These are phyloP conservation scores for Phyllostachys edulis DNA, from an alignment of 176 grass and related monocot species.

Conservation along the genomic window DNA sequence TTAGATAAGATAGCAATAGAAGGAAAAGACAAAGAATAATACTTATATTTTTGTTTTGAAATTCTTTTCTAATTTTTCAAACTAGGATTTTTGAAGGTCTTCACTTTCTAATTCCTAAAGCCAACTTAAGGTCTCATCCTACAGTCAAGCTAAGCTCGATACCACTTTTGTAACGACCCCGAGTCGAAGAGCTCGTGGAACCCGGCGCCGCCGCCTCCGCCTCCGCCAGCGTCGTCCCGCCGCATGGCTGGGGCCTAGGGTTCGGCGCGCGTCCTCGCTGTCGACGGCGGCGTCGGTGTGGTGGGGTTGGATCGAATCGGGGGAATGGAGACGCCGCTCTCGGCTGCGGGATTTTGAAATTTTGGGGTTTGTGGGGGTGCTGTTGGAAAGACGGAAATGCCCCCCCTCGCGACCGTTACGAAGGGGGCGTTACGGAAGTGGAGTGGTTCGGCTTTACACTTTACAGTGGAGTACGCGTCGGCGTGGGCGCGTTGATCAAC, in stretches of 20 bases:
- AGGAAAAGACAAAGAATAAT: too few species aligned
- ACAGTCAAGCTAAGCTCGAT: too few species aligned
- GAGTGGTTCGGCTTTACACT: background rate
- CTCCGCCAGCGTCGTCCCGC: conserved; percentile 49
- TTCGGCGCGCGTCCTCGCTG: background rate
- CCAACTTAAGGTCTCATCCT: too few species aligned
- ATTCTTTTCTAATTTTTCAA: too few species aligned
- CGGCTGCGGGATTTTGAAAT: conserved; percentile 58
- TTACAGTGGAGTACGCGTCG: conserved; percentile 21
- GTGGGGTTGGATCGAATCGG: conserved; percentile 40
- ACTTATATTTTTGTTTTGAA: too few species aligned
- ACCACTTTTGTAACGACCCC: too few species aligned
- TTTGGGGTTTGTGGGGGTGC: conserved; percentile 3
- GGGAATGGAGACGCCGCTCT: conserved; percentile 29
- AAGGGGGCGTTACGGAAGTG: conserved; percentile 3
- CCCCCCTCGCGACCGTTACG: conserved; percentile 73
- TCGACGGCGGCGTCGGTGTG: background rate
- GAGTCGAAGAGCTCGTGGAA: conserved; percentile 91
- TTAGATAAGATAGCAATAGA: too few species aligned
- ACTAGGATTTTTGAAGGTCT: too few species aligned
- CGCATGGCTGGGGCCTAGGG: conserved; percentile 43
- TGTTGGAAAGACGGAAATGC: conserved; percentile 41
- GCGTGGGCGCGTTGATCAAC: conserved; percentile 34
- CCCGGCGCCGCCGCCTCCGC: conserved; percentile 32
- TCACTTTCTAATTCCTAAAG: too few species aligned